These are phyloP conservation scores for Xylaria cubensis DNA, from an alignment of 495 filamentous ascomycete genomes.

Conservation along the genomic window DNA sequence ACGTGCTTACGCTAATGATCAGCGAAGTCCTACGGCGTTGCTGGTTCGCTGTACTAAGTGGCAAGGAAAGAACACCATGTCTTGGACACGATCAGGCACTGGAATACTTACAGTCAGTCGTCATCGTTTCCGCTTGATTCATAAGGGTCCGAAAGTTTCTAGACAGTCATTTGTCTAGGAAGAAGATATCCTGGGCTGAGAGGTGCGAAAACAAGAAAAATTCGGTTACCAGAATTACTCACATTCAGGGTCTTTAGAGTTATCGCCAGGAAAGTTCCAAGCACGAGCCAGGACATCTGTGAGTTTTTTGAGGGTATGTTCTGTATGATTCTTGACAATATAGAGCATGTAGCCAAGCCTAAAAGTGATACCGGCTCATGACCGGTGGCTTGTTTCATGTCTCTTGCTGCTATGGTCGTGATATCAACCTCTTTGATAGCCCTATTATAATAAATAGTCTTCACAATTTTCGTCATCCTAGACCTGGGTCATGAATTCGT, in stretches of 20 bases:
- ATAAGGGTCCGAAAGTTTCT: background rate
- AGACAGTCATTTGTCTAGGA: background rate
- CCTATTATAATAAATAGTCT: background rate
- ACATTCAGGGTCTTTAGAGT: background rate
- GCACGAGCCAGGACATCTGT: background rate
- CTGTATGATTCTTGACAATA: background rate
- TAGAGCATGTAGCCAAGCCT: slow-evolving; percentile 19
- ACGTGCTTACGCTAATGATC: no score
- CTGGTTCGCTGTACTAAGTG: background rate
- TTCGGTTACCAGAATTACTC: background rate
- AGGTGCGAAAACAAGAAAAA: background rate
- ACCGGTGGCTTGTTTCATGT: slow-evolving; percentile 15
- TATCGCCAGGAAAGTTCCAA: background rate
- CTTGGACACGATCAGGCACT: background rate
- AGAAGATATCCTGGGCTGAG: background rate
- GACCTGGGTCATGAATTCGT: background rate
- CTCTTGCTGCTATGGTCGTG: background rate
- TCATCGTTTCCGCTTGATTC: no score
- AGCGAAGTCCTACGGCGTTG: no score
- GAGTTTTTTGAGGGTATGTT: background rate
- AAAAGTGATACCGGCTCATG: background rate
- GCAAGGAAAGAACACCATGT: slow-evolving; percentile 4
- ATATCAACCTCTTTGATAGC: background rate
- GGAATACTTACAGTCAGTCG: background rate
- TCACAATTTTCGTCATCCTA: slow-evolving; percentile 2